phyloP scores from a whole-genome alignment of 2,329 filamentous ascomycete species.

The Fusarium gaditjirri region DNA sequence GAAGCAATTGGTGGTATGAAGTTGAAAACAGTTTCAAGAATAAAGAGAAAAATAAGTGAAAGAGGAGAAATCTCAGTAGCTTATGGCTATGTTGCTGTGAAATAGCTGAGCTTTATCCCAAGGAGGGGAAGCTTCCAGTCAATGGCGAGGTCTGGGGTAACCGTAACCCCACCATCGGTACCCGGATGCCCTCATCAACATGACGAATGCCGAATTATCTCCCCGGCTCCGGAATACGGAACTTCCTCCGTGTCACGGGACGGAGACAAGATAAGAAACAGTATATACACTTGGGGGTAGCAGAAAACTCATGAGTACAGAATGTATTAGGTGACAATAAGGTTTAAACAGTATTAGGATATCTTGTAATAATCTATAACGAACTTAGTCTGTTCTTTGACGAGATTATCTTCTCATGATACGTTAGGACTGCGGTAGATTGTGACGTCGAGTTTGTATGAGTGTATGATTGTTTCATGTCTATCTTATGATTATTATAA shows the following conservation, averaged over 20 bases:
- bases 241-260: slow-evolving; percentile 26
- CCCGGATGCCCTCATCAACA: slow-evolving; percentile 20
- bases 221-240: slow-evolving; percentile 33
- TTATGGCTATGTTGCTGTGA: slow-evolving; percentile 11
- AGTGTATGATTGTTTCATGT: not conserved
- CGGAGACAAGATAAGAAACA: slow-evolving; percentile 9
- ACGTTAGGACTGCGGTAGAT: not conserved
- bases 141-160: slow-evolving; percentile 24
- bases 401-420: not conserved
- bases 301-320: not conserved
- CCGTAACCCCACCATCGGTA: slow-evolving; percentile 33
- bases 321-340: not conserved
- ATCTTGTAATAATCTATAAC: not conserved
- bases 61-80: slow-evolving; percentile 11
- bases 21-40: not conserved
- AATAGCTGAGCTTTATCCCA: slow-evolving; percentile 13
- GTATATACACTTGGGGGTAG: not conserved
- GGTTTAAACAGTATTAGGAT: not conserved
- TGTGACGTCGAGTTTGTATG: not conserved
- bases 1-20: slow-evolving; percentile 10
- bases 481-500: not conserved
- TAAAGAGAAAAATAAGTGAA: not conserved
- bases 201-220: slow-evolving; percentile 42
- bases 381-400: not conserved
- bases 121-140: slow-evolving; percentile 37